Evolutionary conservation across 2,329 filamentous ascomycete genomes (phyloP).

Genomic region (Sporothrix phasma): DNA sequence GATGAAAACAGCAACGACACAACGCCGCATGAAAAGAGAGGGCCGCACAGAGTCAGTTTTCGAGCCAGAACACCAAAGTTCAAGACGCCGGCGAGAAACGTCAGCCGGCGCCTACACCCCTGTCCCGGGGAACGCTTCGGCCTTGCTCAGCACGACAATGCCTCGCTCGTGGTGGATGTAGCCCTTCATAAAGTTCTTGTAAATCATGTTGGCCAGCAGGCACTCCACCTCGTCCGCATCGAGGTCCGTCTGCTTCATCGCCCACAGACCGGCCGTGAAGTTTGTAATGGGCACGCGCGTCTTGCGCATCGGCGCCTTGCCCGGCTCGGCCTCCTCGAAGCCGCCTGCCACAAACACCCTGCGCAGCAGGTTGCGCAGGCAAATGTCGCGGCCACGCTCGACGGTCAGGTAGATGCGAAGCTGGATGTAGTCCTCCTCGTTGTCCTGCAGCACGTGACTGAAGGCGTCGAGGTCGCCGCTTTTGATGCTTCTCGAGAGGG

Average conservation of each 20-base stretch:
- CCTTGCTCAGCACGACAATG: slow-evolving; percentile 88
- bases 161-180: slow-evolving; percentile 89
- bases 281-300: slow-evolving; percentile 76
- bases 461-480: slow-evolving; percentile 75
- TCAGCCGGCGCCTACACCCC: slow-evolving; percentile 47
- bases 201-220: slow-evolving; percentile 90
- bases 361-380: slow-evolving; percentile 79
- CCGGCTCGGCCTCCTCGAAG: slow-evolving; percentile 61
- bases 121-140: slow-evolving; percentile 86
- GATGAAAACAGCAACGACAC: background rate
- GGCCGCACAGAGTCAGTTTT: background rate
- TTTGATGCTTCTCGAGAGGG: slow-evolving; percentile 69
- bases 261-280: slow-evolving; percentile 73
- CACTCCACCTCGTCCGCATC: slow-evolving; percentile 95
- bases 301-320: slow-evolving; percentile 50
- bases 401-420: slow-evolving; percentile 89
- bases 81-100: no score
- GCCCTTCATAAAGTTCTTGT: slow-evolving; percentile 97
- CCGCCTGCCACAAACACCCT: slow-evolving; percentile 84
- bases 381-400: slow-evolving; percentile 84
- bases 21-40: background rate
- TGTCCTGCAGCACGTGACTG: slow-evolving; percentile 66
- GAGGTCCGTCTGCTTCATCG: slow-evolving; percentile 57
- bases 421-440: slow-evolving; percentile 89
- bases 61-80: background rate